These are phyloP conservation scores for Ceratocystis diversiconidia DNA, from an alignment of 2,329 filamentous ascomycete genomes.

Conservation along the genomic window DNA sequence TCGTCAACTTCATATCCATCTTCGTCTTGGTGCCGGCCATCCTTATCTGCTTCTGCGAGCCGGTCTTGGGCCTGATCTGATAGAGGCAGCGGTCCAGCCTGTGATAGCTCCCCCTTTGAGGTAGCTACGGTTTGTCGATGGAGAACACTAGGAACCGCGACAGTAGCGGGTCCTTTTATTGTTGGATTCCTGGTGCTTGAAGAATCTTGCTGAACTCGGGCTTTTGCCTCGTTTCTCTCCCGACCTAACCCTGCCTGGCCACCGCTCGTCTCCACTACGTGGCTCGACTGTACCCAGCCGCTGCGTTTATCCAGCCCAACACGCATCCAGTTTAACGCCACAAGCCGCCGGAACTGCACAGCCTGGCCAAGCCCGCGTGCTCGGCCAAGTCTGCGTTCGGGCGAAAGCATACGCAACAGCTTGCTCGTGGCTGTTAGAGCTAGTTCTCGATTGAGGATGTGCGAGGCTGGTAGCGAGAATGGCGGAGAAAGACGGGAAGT, in stretches of 20 bases:
- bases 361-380: constrained; percentile 26
- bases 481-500: constrained; percentile 57
- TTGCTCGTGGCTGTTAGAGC: constrained; percentile 31
- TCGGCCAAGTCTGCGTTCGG: constrained; percentile 26
- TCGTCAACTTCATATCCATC: constrained; percentile 1
- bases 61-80: background rate
- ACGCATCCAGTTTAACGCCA: constrained; percentile 6
- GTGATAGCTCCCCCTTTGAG: background rate
- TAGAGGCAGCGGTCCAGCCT: background rate
- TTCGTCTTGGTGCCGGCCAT: background rate
- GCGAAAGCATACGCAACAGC: constrained; percentile 35
- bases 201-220: background rate
- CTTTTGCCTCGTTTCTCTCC: background rate
- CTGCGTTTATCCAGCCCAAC: background rate
- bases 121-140: background rate
- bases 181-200: background rate
- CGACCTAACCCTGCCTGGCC: background rate
- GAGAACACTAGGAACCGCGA: background rate
- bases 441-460: constrained; percentile 50
- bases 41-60: background rate
- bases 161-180: background rate
- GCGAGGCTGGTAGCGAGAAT: constrained; percentile 54
- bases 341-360: background rate
- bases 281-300: background rate
- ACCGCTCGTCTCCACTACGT: background rate